Conservation (phyloP, 2,329 filamentous ascomycete genomes). For the Aspergillus niger region DNA sequence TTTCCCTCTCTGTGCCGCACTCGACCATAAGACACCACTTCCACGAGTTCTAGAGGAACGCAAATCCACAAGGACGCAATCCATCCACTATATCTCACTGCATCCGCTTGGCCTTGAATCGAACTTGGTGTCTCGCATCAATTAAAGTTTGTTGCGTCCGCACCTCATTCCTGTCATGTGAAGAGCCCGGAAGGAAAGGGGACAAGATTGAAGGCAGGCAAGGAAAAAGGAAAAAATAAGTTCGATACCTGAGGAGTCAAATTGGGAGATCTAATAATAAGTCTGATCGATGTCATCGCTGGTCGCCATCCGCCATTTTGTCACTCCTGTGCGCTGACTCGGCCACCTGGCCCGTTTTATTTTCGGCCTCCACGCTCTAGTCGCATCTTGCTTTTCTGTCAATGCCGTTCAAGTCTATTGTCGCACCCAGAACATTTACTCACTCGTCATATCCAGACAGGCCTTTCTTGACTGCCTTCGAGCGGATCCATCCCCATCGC, state of each 20-base stretch:
- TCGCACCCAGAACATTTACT: constrained; percentile 20
- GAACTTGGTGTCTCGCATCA: neutral
- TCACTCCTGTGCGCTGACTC: constrained; percentile 10
- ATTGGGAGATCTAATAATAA: constrained; percentile 9
- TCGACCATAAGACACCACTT: constrained; percentile 1
- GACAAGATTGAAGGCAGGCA: neutral
- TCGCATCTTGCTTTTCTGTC: neutral
- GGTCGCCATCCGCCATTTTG: constrained; percentile 16
- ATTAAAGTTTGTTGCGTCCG: constrained; percentile 6
- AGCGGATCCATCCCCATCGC: constrained; percentile 28
- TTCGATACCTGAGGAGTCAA: constrained; percentile 15
- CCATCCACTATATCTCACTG: neutral
- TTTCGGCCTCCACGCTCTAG: constrained; percentile 1
- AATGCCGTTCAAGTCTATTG: neutral
- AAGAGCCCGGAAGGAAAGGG: neutral
- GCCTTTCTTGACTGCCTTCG: constrained; percentile 27
- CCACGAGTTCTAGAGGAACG: neutral
- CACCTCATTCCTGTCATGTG: neutral
- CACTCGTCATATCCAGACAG: constrained; percentile 22
- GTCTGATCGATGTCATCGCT: constrained; percentile 19
- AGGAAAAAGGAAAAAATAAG: constrained; percentile 9
- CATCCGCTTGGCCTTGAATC: neutral
- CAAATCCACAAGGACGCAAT: neutral
- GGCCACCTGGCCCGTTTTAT: constrained; percentile 10
- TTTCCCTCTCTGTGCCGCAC: neutral